Evolutionary conservation across 108 stramenopile species (phyloP), one percentile per base, ranked within the genome.

Genomic region (Stephanodiscus triporus): DNA sequence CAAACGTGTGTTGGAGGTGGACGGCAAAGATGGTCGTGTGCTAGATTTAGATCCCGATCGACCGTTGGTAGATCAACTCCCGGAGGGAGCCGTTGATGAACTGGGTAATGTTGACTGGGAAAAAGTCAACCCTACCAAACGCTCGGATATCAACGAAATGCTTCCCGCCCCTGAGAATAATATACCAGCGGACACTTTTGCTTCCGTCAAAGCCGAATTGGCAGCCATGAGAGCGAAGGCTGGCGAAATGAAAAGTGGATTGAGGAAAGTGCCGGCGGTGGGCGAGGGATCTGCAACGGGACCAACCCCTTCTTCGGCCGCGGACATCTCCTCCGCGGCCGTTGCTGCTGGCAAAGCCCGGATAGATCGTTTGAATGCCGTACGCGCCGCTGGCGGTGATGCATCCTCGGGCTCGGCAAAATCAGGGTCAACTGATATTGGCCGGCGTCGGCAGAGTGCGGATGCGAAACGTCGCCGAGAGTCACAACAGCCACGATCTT

Each of bases 1-100:
- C 7, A 75, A 88, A 70, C 84, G 89, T 59, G 89, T 89, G 11
- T 56, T 90, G 27, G 77, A 84, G 55, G 82, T 86, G 47, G 92
- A 93, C 50, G 89, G 79, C 14, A 80, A 85, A 70, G 87, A 93
- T 69, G 81, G 82, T 36, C 57, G 76, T 34, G 69, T 93, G 23
- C 75, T 91, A 58, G 87, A 91, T 62, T 71, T 90, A 34, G 85
- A 90, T 65, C 87, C 83, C 8, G 78, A 87, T 61, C 22, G 26
- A 45, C 67, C 78, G 2, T 45, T 79, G 34, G 42, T 29, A 63
- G 79, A 83, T 64, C 66, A 84, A 75, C 38, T 82, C 32, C 54
- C 77, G 50, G 45, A 77, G 66, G 50, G 75, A 50, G 73, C 55
- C 19, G 63, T 83, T 1, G 82, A 80, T 61, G 49, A 70, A 45